These are phyloP conservation scores for Scutellaria galericulata DNA, from an alignment of 257 asterid genomes.

Conservation along the genomic window DNA sequence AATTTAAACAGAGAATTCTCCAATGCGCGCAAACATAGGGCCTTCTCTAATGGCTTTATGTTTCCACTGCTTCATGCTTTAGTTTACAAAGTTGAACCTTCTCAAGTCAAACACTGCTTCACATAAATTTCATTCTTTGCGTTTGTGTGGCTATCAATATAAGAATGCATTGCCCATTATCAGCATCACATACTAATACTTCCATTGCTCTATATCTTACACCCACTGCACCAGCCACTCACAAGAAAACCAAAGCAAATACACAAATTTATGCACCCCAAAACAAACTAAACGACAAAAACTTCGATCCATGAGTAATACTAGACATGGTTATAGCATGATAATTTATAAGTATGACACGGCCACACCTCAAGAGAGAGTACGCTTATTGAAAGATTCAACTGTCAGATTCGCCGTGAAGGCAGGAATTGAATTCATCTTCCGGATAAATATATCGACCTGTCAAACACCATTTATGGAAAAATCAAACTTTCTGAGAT, in stretches of 20 bases:
- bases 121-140: not conserved
- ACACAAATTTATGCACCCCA: too few species aligned
- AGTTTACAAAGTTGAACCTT: constrained; percentile 15
- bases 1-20: too few species aligned
- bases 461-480: constrained; percentile 36
- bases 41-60: constrained; percentile 45
- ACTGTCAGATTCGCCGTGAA: constrained; percentile 93
- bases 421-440: constrained; percentile 91
- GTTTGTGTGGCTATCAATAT: constrained; percentile 26
- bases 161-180: constrained; percentile 11
- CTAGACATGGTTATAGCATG: too few species aligned
- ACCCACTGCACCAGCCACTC: too few species aligned
- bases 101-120: not conserved
- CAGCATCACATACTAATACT: not conserved
- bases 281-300: not conserved
- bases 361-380: constrained; percentile 63
- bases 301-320: not conserved
- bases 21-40: constrained; percentile 39
- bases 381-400: constrained; percentile 90
- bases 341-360: not conserved
- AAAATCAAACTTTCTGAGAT: not conserved
- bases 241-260: too few species aligned
- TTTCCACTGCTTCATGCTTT: constrained; percentile 40
- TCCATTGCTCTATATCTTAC: not conserved
- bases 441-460: constrained; percentile 83